Conservation (phyloP, 192 early-diverging fungal genomes). For the Chytriomyces confervae region DNA sequence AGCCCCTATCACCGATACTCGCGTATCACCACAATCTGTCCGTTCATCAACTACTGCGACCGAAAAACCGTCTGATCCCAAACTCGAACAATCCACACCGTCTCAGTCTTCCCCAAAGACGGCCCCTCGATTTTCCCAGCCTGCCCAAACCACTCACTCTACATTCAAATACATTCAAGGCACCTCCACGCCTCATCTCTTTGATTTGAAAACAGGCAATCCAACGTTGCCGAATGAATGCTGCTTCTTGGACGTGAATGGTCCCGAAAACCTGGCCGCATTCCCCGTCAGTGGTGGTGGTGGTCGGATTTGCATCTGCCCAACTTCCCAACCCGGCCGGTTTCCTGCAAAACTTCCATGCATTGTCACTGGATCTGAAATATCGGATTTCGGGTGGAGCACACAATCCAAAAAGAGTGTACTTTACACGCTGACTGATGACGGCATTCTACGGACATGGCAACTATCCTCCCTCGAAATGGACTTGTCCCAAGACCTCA, state of each 20-base stretch:
- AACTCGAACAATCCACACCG: background rate
- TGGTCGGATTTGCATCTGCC: slow-evolving; percentile 76
- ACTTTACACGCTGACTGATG: slow-evolving; percentile 68
- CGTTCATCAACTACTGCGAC: no score
- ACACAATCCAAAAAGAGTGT: slow-evolving; percentile 65
- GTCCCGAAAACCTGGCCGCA: slow-evolving; percentile 61
- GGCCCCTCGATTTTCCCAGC: background rate
- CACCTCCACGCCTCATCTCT: slow-evolving; percentile 54
- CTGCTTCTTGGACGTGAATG: slow-evolving; percentile 62
- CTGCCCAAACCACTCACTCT: slow-evolving; percentile 35
- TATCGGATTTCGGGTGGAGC: slow-evolving; percentile 73
- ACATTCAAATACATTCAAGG: slow-evolving; percentile 52
- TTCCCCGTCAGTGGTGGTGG: slow-evolving; percentile 80
- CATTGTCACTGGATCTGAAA: slow-evolving; percentile 63
- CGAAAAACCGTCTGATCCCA: no score
- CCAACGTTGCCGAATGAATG: slow-evolving; percentile 60
- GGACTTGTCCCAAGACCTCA: slow-evolving; percentile 50
- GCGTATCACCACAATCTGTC: background rate
- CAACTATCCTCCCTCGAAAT: slow-evolving; percentile 45
- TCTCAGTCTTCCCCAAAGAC: background rate
- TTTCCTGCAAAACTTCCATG: slow-evolving; percentile 63
- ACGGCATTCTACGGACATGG: slow-evolving; percentile 66
- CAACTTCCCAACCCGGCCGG: slow-evolving; percentile 67
- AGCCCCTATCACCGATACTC: background rate
- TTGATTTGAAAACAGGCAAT: slow-evolving; percentile 63